Evolutionary conservation across 768 basidiomycete species (phyloP).

Genomic region (Kwoniella botswanensis): DNA sequence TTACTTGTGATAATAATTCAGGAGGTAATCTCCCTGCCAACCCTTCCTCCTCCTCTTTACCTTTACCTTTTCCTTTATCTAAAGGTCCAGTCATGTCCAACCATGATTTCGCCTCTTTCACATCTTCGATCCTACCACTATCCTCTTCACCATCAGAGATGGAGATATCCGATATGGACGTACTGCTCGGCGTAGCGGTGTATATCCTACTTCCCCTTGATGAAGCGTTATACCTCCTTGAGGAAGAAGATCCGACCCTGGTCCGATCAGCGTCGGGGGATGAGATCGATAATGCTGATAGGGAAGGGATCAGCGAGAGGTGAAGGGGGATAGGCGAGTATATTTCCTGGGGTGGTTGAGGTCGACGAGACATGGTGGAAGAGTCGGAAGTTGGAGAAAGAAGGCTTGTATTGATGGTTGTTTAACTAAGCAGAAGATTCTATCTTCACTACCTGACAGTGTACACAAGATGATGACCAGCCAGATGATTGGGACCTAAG

Average conservation of each 20-base stretch:
- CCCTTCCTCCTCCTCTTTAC: constrained; percentile 25
- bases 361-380: background rate
- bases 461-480: too few species aligned
- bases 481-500: too few species aligned
- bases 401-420: background rate
- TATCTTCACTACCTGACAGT: background rate
- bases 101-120: constrained; percentile 28
- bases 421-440: background rate
- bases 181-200: constrained; percentile 35
- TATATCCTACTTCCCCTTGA: constrained; percentile 8
- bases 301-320: constrained; percentile 3
- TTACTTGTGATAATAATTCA: constrained; percentile 81
- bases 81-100: constrained; percentile 9
- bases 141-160: constrained; percentile 24
- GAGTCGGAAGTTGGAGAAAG: background rate
- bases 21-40: constrained; percentile 66
- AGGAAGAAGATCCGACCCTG: background rate
- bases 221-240: background rate
- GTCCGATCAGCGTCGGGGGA: background rate
- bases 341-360: background rate
- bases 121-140: constrained; percentile 9
- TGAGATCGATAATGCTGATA: background rate
- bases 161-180: constrained; percentile 37
- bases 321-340: constrained; percentile 17
- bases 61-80: constrained; percentile 56